These are phyloP conservation scores for Clonostachys chloroleuca DNA, from an alignment of 2,329 filamentous ascomycete genomes.

Conservation along the genomic window DNA sequence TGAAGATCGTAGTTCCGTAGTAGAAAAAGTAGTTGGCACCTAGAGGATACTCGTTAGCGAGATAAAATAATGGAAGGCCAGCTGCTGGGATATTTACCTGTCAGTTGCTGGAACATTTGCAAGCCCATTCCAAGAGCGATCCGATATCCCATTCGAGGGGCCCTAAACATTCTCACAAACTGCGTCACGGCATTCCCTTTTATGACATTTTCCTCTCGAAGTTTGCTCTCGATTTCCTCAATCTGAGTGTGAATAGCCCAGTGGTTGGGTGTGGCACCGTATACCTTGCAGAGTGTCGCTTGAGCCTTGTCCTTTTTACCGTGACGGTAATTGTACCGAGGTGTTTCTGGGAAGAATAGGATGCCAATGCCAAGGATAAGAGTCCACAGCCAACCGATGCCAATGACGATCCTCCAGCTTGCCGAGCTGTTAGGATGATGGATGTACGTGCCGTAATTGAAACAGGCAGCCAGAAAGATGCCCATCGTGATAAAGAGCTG, in stretches of 20 bases:
- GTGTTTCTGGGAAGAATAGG: constrained; percentile 45
- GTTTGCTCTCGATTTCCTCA: constrained; percentile 48
- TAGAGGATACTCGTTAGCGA: constrained; percentile 12
- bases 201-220: constrained; percentile 38
- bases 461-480: constrained; percentile 54
- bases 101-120: constrained; percentile 65
- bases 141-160: constrained; percentile 60
- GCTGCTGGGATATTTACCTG: background rate
- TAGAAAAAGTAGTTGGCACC: constrained; percentile 64
- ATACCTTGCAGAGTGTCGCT: constrained; percentile 40
- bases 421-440: constrained; percentile 34
- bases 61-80: constrained; percentile 4
- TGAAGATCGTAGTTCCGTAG: constrained; percentile 52
- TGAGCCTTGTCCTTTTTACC: constrained; percentile 41
- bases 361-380: constrained; percentile 43
- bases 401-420: constrained; percentile 55
- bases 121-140: constrained; percentile 55
- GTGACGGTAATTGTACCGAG: constrained; percentile 43
- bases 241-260: constrained; percentile 41
- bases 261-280: constrained; percentile 36
- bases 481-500: constrained; percentile 71
- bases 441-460: constrained; percentile 57
- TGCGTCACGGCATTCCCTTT: constrained; percentile 31
- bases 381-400: constrained; percentile 46
- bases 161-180: constrained; percentile 57